A percentile compares a stretch with the other conserved stretches of the same genome.
phyloP scores from a whole-genome alignment of 371 early-diverging fungal genomes.

The Haplosporangium sp. region DNA sequence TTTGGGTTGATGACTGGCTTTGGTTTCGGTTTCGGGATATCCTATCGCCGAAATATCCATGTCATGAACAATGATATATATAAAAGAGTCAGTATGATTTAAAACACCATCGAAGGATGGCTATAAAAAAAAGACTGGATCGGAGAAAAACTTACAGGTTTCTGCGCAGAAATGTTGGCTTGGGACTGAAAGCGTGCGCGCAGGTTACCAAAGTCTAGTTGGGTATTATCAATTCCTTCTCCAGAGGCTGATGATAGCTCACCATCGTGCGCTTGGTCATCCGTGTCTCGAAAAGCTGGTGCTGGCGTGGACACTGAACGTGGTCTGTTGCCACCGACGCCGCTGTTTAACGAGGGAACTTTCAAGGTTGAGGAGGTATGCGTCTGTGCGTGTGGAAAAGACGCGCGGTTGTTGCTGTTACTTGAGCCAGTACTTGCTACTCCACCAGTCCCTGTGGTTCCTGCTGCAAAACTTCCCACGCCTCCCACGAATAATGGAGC shows the following conservation, averaged over 20 bases:
- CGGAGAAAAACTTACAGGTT: conserved; percentile 17
- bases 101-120: no score
- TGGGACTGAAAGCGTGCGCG: conserved; percentile 52
- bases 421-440: conserved; percentile 7
- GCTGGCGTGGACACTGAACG: conserved; percentile 43
- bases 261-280: background rate
- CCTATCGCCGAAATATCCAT: conserved; percentile 10
- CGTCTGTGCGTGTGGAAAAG: conserved; percentile 9
- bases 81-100: no score
- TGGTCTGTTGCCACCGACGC: conserved; percentile 16
- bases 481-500: conserved; percentile 25
- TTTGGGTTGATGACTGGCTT: conserved; percentile 17
- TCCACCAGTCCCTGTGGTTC: background rate
- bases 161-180: conserved; percentile 18
- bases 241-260: conserved; percentile 2
- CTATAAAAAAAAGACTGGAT: background rate
- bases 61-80: background rate
- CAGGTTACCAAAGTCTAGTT: conserved; percentile 44
- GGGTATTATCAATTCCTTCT: conserved; percentile 40
- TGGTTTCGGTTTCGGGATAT: conserved; percentile 23
- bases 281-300: conserved; percentile 16
- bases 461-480: background rate
- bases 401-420: conserved; percentile 6
- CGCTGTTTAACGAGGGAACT: background rate
- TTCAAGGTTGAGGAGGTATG: background rate